Evolutionary conservation across 495 filamentous ascomycete species (phyloP).

Genomic region (Gamarada debralockiae): DNA sequence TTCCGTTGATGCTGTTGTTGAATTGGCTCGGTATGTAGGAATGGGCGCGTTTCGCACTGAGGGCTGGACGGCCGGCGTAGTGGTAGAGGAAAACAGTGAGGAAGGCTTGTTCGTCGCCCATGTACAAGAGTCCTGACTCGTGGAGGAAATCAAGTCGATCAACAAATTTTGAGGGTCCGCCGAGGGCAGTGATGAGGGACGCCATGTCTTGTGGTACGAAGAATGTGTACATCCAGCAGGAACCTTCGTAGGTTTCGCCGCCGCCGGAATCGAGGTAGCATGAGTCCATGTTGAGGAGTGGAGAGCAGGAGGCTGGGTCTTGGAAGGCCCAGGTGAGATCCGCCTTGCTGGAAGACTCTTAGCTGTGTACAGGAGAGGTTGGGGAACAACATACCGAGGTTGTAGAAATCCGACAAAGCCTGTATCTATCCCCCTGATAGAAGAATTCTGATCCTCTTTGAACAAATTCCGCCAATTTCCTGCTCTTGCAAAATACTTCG

Average conservation of each 20-base stretch:
- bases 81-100: slow-evolving; percentile 66
- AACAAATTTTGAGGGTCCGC: slow-evolving; percentile 54
- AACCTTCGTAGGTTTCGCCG: slow-evolving; percentile 65
- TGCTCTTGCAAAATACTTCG: slow-evolving; percentile 57
- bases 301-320: slow-evolving; percentile 41
- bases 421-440: slow-evolving; percentile 54
- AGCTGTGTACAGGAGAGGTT: slow-evolving; percentile 62
- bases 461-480: slow-evolving; percentile 65
- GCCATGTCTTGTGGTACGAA: slow-evolving; percentile 70
- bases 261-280: slow-evolving; percentile 57
- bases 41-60: slow-evolving; percentile 56
- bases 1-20: slow-evolving; percentile 51
- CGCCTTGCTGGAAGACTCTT: slow-evolving; percentile 54
- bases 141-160: slow-evolving; percentile 62
- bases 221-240: slow-evolving; percentile 64
- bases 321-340: slow-evolving; percentile 34
- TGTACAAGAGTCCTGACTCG: slow-evolving; percentile 58
- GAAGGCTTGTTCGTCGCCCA: slow-evolving; percentile 69
- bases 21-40: slow-evolving; percentile 64
- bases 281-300: slow-evolving; percentile 15
- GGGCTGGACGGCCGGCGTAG: slow-evolving; percentile 59
- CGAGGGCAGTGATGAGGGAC: slow-evolving; percentile 51
- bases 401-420: slow-evolving; percentile 65
- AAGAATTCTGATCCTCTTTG: slow-evolving; percentile 57
- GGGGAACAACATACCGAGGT: slow-evolving; percentile 56